These are phyloP conservation scores for Colletotrichum cuscutae DNA, from an alignment of 2,329 filamentous ascomycete genomes.

Conservation along the genomic window DNA sequence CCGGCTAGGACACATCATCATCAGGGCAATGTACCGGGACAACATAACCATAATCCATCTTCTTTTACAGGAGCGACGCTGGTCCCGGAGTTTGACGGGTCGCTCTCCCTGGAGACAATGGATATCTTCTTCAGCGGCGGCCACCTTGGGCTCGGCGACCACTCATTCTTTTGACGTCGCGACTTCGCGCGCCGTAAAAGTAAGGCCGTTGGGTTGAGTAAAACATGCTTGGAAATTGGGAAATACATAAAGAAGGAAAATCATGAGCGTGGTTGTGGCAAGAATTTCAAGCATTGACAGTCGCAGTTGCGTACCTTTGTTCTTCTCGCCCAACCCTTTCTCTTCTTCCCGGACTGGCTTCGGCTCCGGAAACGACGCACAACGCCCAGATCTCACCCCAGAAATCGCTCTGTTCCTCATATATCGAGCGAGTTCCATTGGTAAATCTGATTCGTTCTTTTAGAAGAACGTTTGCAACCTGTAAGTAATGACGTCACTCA, in stretches of 20 bases:
- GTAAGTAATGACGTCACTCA: too few relatives aligned
- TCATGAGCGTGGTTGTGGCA: too few relatives aligned
- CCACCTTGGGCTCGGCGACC: constrained; percentile 31
- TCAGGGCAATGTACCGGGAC: not conserved
- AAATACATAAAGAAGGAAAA: not conserved
- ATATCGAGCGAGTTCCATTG: too few relatives aligned
- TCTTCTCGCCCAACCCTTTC: too few relatives aligned
- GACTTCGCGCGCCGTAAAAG: not conserved
- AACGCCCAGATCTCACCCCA: too few relatives aligned
- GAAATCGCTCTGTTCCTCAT: too few relatives aligned
- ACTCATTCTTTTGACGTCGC: constrained; percentile 28
- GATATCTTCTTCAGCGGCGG: constrained; percentile 32
- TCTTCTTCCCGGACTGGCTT: too few relatives aligned
- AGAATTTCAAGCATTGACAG: too few relatives aligned
- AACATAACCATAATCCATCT: constrained; percentile 6
- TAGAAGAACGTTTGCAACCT: too few relatives aligned
- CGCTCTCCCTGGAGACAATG: constrained; percentile 29
- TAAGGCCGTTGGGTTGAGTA: not conserved
- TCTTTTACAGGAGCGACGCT: constrained; percentile 17
- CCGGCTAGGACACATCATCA: constrained; percentile 13
- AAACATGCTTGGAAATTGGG: not conserved
- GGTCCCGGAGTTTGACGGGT: constrained; percentile 21
- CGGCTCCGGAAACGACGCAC: not conserved
- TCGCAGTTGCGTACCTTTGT: too few relatives aligned
- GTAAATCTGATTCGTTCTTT: too few relatives aligned